These are phyloP conservation scores for Annulohypoxylon maeteangense DNA, from an alignment of 495 filamentous ascomycete species.

Conservation along the genomic window DNA sequence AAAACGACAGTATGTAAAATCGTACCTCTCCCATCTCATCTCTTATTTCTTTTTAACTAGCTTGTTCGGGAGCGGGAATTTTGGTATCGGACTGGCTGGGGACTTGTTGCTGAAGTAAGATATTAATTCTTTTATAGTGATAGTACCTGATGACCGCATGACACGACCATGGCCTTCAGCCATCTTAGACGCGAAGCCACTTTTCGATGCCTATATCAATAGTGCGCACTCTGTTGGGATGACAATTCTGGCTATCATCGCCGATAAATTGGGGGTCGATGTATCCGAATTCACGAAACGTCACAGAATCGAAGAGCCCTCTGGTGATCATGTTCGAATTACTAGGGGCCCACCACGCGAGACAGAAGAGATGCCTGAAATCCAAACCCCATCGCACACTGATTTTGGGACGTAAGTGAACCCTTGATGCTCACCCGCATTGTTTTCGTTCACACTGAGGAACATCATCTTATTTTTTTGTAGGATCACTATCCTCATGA, in stretches of 20 bases:
- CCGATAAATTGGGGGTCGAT: slow-evolving; percentile 61
- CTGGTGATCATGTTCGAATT: slow-evolving; percentile 70
- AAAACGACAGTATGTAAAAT: slow-evolving; percentile 53
- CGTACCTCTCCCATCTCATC: neutral
- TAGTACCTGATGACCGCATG: slow-evolving; percentile 52
- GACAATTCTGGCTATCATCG: slow-evolving; percentile 62
- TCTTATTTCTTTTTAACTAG: too few species aligned
- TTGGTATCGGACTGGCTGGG: neutral
- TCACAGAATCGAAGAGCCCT: slow-evolving; percentile 60
- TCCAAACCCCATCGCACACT: slow-evolving; percentile 50
- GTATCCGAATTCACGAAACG: slow-evolving; percentile 57
- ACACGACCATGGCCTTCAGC: slow-evolving; percentile 58
- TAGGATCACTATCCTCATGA: slow-evolving; percentile 68
- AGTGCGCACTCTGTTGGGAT: slow-evolving; percentile 61
- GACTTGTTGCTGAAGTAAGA: too few species aligned
- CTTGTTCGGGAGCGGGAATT: neutral
- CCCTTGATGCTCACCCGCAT: slow-evolving; percentile 27
- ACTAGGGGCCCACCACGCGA: slow-evolving; percentile 45
- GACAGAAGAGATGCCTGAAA: slow-evolving; percentile 43
- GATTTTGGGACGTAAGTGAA: slow-evolving; percentile 55
- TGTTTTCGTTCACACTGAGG: slow-evolving; percentile 29
- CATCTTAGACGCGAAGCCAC: slow-evolving; percentile 52
- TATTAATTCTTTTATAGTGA: too few species aligned
- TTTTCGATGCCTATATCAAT: slow-evolving; percentile 60
- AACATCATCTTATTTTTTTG: neutral